Conservation (phyloP, 768 basidiomycete species). For the Lentinula raphanica region DNA sequence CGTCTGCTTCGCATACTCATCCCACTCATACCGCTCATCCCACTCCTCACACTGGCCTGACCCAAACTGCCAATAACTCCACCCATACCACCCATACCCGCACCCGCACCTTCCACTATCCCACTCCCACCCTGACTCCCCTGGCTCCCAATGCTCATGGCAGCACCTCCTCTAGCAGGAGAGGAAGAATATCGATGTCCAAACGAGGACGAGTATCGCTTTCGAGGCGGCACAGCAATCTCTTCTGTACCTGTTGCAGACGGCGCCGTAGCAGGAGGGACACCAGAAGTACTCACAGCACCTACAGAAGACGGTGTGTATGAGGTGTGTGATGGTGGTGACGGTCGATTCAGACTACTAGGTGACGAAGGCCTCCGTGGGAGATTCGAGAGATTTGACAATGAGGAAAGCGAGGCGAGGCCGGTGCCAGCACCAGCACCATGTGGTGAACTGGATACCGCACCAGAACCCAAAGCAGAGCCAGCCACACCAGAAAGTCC, state of each 20-base stretch:
- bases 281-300: slow-evolving; percentile 19
- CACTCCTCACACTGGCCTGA: not conserved
- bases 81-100: slow-evolving; percentile 22
- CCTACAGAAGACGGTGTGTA: slow-evolving; percentile 26
- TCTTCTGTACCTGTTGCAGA: slow-evolving; percentile 23
- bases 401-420: not conserved
- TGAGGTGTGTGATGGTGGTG: slow-evolving; percentile 16
- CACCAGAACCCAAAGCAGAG: not conserved
- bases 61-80: not conserved
- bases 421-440: not conserved
- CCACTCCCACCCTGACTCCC: slow-evolving; percentile 1
- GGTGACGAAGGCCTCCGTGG: slow-evolving; percentile 22
- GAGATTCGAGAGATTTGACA: slow-evolving; percentile 8
- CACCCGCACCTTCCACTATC: slow-evolving; percentile 12
- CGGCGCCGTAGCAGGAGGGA: not conserved
- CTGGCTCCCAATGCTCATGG: not conserved
- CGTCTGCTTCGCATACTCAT: not conserved
- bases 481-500: not conserved
- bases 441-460: not conserved
- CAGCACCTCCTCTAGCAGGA: slow-evolving; percentile 20
- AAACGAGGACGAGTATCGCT: slow-evolving; percentile 76
- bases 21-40: not conserved
- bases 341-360: slow-evolving; percentile 11
- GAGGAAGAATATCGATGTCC: slow-evolving; percentile 55
- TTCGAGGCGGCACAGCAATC: slow-evolving; percentile 32